phyloP scores from a whole-genome alignment of 2,329 filamentous ascomycete species.

The Botrytis tulipae region DNA sequence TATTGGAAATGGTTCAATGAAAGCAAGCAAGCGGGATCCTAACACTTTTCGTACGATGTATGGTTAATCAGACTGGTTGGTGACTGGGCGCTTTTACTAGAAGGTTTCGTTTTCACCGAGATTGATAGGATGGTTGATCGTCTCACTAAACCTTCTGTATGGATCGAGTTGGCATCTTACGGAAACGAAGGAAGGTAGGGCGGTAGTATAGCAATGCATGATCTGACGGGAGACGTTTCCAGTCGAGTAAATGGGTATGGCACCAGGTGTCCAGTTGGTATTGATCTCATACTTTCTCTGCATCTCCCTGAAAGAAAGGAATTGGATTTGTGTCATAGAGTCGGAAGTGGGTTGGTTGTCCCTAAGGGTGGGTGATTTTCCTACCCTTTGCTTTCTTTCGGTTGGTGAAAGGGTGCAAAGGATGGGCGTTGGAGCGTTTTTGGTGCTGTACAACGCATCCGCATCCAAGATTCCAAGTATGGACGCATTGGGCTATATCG shows the following conservation, averaged over 20 bases:
- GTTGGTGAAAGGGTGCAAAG: constrained; percentile 8
- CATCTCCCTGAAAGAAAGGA: background rate
- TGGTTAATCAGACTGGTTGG: background rate
- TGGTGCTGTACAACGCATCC: constrained; percentile 16
- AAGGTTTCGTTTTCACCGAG: constrained; percentile 14
- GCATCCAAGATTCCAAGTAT: background rate
- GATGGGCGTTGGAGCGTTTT: background rate
- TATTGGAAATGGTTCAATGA: background rate
- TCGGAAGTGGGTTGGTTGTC: constrained; percentile 13
- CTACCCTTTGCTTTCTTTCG: constrained; percentile 3
- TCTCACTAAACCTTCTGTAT: background rate
- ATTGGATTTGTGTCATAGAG: constrained; percentile 6
- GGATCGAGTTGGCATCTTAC: constrained; percentile 4
- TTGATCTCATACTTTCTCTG: background rate
- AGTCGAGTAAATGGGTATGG: background rate
- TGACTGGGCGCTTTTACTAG: background rate
- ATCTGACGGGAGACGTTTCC: background rate
- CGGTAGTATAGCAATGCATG: background rate
- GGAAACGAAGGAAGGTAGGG: constrained; percentile 11
- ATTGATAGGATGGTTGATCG: constrained; percentile 2
- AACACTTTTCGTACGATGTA: constrained; percentile 3
- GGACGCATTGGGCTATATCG: constrained; percentile 1
- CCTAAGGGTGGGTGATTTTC: background rate
- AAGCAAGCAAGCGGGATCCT: constrained; percentile 4
- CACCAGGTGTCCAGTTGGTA: background rate